Evolutionary conservation across 768 basidiomycete genomes (phyloP), one percentile per base, ranked within the genome.

Genomic region (Hericium erinaceus): DNA sequence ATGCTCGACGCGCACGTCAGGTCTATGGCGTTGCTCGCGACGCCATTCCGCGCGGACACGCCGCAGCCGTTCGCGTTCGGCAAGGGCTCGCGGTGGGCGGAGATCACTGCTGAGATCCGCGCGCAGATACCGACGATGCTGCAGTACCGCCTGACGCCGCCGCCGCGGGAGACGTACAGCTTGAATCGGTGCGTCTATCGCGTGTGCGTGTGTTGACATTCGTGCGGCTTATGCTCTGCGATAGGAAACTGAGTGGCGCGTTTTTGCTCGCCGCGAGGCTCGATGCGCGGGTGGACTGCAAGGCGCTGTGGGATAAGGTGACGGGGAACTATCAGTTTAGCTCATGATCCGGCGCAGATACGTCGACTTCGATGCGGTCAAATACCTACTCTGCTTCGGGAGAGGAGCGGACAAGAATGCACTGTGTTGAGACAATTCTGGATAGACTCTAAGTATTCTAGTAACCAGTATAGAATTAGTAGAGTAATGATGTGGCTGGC

Each of bases 81-180:
- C 1, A 77, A 74, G 8, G 80, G 77, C 18, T 77, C 83, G 7
- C 64, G 56, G 20, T 91, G 88, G 87, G 73, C 81, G 46, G 76
- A 77, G 24, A 87, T 92, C 61, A 94, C 95, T 0, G 75, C 79
- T 4, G 75, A 82, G 58, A 94, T 98, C 54, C 79, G 93, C 24
- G 79, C 75, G 3, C 78, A 81, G 37, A 98, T 99, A 49, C 95
- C 95, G 0, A 74, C 89, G 55, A 98, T 99, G 93, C 77, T 99
- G 57, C 76, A 80, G 64, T 78, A 97, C 65, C 77, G 95, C 51
- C 76, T 97, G 28, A 94, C 92, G 0, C 95, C 95, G 0, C 95
- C 95, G 2, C 95, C 95, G 0, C 75, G 82, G 57, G 95, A 98
- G 73, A 98, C 95, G 1, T 98, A 98, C 69, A 92, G 90, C 69